phyloP scores from a whole-genome alignment of 371 early-diverging fungal species.

The Syncephalastrum sp. region DNA sequence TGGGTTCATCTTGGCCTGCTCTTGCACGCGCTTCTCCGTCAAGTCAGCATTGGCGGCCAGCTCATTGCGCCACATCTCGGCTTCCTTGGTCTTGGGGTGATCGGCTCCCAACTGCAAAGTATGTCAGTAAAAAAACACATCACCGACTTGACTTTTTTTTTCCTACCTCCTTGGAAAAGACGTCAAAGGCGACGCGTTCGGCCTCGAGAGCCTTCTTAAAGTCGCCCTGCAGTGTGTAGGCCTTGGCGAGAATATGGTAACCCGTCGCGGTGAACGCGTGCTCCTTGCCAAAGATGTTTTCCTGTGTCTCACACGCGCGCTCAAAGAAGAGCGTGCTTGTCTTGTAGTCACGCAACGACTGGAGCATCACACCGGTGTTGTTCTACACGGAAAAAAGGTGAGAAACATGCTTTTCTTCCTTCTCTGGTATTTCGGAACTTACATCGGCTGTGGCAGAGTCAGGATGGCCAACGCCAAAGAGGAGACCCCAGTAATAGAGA shows the following conservation, averaged over 20 bases:
- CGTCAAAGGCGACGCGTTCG: slow-evolving; percentile 74
- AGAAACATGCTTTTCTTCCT: not conserved
- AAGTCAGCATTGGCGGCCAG: slow-evolving; percentile 60
- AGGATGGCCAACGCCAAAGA: slow-evolving; percentile 78
- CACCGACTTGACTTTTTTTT: not conserved
- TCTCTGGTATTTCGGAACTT: slow-evolving; percentile 21
- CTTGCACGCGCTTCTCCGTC: slow-evolving; percentile 31
- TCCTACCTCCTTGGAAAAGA: slow-evolving; percentile 57
- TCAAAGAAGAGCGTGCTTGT: slow-evolving; percentile 72
- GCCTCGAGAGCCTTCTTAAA: slow-evolving; percentile 74
- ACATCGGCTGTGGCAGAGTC: slow-evolving; percentile 85
- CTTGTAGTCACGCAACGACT: slow-evolving; percentile 67
- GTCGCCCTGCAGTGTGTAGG: slow-evolving; percentile 72
- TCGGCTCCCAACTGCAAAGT: slow-evolving; percentile 63
- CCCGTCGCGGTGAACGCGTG: slow-evolving; percentile 73
- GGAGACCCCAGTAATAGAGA: slow-evolving; percentile 77
- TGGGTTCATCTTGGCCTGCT: slow-evolving; percentile 13
- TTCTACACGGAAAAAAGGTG: slow-evolving; percentile 38
- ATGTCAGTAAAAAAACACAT: not conserved
- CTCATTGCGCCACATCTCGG: slow-evolving; percentile 71
- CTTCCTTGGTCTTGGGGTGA: slow-evolving; percentile 73
- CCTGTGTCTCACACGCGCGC: slow-evolving; percentile 70
- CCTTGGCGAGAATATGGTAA: slow-evolving; percentile 77
- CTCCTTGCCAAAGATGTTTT: slow-evolving; percentile 69
- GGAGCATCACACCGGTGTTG: slow-evolving; percentile 86